Base-by-base conservation (phyloP, 495 filamentous ascomycete species). In the Tuber umbilicatum region DNA sequence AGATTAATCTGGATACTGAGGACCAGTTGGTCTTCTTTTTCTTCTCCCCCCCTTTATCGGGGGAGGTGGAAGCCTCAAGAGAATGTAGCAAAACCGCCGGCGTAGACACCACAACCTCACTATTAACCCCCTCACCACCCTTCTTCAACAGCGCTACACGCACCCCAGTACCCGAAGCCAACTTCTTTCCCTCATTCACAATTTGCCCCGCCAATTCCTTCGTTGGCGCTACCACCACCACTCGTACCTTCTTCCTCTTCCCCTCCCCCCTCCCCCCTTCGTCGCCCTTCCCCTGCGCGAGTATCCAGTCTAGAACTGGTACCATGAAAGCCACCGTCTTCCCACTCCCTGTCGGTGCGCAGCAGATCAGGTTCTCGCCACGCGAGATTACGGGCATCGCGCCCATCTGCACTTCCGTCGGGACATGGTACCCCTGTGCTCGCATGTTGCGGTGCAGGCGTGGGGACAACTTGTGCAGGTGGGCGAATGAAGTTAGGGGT, bases 271-370 rank as follows among this genome's bases (percentile, higher is more conserved):
- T 5, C 45, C 19, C 19, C 45, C 45, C 45, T 1, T 47, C 45
- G 1, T 23, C 45, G 71, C 80, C 71, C 55, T 86, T 84, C 70
- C 84, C 47, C 84, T 84, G 75, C 83, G 80, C 78, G 41, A 94
- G 85, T 68, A 94, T 88, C 69, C 87, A 86, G 81, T 97, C 90
- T 70, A 98, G 87, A 27, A 93, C 86, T 0, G 94, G 93, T 39
- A 99, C 91, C 81, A 98, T 83, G 80, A 97, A 99, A 5, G 93
- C 91, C 73, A 98, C 83, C 0, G 95, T 98, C 85, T 99, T 99
- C n/a, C 95, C 95, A 81, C 94, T 97, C 31, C 95, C 95, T 5
- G 95, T 99, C 4, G 96, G 96, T 21, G 95, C 95, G 45, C 97
- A 90, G 5, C 91, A 90, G 45, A 99, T 80, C 42, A 99, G 88